Evolutionary conservation across 2,329 filamentous ascomycete genomes (phyloP).

Genomic region (Orbilia ellipsospora): DNA sequence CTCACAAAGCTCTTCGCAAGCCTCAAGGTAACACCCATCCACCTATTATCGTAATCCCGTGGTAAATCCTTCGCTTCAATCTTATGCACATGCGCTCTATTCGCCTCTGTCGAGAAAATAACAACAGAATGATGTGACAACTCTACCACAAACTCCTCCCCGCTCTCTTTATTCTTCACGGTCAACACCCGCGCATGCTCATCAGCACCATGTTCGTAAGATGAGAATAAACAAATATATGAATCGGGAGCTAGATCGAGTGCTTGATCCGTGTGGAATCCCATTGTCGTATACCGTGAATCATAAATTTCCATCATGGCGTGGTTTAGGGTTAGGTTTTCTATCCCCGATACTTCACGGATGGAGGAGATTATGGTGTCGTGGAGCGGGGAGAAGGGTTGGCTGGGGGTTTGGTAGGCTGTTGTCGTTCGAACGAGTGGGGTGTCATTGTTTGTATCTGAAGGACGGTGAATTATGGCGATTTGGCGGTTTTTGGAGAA

Average conservation of each 20-base stretch:
- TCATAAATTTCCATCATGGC: slow-evolving; percentile 31
- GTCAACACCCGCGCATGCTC: slow-evolving; percentile 15
- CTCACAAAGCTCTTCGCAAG: neutral
- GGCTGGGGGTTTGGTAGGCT: slow-evolving; percentile 25
- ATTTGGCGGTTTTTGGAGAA: slow-evolving; percentile 36
- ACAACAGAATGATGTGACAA: slow-evolving; percentile 23
- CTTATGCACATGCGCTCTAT: neutral
- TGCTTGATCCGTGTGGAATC: slow-evolving; percentile 31
- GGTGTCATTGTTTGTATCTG: neutral
- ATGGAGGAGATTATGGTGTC: slow-evolving; percentile 23
- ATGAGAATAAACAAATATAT: slow-evolving; percentile 31
- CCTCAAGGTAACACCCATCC: neutral
- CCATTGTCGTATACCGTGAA: slow-evolving; percentile 29
- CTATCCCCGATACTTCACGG: slow-evolving; percentile 16
- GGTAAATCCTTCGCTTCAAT: neutral
- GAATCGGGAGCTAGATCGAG: slow-evolving; percentile 23
- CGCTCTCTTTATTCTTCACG: slow-evolving; percentile 31
- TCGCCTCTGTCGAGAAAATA: slow-evolving; percentile 15
- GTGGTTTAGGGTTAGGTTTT: slow-evolving; percentile 23
- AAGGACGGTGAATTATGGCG: slow-evolving; percentile 15
- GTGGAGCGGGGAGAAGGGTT: slow-evolving; percentile 29
- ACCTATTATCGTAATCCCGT: slow-evolving; percentile 11
- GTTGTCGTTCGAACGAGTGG: slow-evolving; percentile 29
- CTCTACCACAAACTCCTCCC: slow-evolving; percentile 19
- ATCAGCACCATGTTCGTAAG: slow-evolving; percentile 26